Percentiles rank a stretch among this genome's conserved stretches.
phyloP scores from a whole-genome alignment of 352 stramenopile species.

The Blastocystis hominis region DNA sequence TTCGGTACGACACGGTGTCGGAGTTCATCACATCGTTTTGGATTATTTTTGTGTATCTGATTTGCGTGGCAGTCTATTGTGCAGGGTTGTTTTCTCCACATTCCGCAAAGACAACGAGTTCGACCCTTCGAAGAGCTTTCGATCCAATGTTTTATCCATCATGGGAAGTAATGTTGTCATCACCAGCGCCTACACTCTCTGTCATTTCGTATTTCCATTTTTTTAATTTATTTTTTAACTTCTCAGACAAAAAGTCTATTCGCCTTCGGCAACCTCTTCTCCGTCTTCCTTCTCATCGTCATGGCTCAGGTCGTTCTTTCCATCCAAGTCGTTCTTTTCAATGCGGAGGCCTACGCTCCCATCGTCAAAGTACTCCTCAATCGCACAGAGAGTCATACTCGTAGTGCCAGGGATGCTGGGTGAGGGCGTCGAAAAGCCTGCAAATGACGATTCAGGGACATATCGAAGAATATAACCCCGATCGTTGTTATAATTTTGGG shows the following conservation, averaged over 20 bases:
- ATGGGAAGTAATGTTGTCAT: background rate
- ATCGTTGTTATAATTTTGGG: constrained; percentile 4
- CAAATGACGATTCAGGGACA: background rate
- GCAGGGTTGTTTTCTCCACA: background rate
- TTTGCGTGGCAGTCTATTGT: background rate
- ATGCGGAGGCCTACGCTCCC: background rate
- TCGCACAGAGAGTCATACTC: background rate
- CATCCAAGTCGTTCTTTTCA: constrained; percentile 1
- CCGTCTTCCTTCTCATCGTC: background rate
- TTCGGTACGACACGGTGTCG: background rate
- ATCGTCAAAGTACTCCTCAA: background rate
- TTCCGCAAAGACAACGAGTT: background rate
- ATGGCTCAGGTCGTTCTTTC: background rate
- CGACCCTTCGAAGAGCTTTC: background rate
- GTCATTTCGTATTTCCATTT: background rate
- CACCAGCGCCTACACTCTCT: background rate
- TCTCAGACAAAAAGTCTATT: background rate
- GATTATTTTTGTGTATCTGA: constrained; percentile 9
- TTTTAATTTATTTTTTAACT: background rate
- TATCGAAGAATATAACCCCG: constrained; percentile 8
- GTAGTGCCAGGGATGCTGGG: constrained; percentile 41
- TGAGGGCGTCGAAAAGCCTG: background rate
- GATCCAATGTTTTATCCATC: background rate
- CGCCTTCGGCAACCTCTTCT: background rate
- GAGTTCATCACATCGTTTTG: background rate